Percentiles rank a stretch among this genome's conserved stretches.
These are phyloP conservation scores for Chrysosphaeria jannelii DNA, from an alignment of 2,329 filamentous ascomycete genomes.

Conservation along the genomic window DNA sequence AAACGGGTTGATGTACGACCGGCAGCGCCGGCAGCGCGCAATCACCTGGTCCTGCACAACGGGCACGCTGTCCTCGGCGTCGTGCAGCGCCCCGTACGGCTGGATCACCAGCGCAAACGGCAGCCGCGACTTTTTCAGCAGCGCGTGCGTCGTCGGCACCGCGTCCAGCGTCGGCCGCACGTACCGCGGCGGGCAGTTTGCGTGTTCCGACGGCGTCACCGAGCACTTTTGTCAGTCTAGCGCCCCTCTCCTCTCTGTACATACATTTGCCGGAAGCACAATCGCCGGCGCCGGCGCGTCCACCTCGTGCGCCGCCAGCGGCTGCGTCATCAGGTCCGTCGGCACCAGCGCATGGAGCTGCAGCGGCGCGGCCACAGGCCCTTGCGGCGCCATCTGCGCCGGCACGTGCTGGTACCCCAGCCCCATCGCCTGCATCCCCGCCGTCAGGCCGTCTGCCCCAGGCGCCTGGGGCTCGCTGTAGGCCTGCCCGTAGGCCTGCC, in stretches of 20 bases:
- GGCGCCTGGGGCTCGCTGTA: no score
- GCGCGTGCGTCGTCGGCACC: slow-evolving; percentile 67
- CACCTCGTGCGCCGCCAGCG: slow-evolving; percentile 79
- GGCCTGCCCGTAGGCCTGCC: no score
- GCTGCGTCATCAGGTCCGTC: slow-evolving; percentile 70
- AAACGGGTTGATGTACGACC: slow-evolving; percentile 94
- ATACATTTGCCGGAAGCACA: slow-evolving; percentile 69
- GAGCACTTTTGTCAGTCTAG: slow-evolving; percentile 26
- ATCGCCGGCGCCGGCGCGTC: slow-evolving; percentile 78
- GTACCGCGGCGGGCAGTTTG: slow-evolving; percentile 83
- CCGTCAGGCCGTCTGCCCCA: no score
- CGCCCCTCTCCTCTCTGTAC: slow-evolving; percentile 10
- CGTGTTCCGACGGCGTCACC: slow-evolving; percentile 66
- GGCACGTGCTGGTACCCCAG: slow-evolving; percentile 15
- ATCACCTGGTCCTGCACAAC: slow-evolving; percentile 94
- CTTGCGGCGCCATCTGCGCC: no score
- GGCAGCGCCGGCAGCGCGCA: slow-evolving; percentile 77
- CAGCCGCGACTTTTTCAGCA: slow-evolving; percentile 88
- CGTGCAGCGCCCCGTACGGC: slow-evolving; percentile 76
- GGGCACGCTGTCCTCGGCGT: slow-evolving; percentile 70
- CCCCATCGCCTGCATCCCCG: no score
- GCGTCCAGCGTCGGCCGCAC: slow-evolving; percentile 87
- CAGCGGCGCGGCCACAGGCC: no score
- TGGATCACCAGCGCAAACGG: slow-evolving; percentile 91
- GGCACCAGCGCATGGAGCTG: slow-evolving; percentile 77